phyloP scores from a whole-genome alignment of 75 land plant species.

The Selaginella moellendorffii region DNA sequence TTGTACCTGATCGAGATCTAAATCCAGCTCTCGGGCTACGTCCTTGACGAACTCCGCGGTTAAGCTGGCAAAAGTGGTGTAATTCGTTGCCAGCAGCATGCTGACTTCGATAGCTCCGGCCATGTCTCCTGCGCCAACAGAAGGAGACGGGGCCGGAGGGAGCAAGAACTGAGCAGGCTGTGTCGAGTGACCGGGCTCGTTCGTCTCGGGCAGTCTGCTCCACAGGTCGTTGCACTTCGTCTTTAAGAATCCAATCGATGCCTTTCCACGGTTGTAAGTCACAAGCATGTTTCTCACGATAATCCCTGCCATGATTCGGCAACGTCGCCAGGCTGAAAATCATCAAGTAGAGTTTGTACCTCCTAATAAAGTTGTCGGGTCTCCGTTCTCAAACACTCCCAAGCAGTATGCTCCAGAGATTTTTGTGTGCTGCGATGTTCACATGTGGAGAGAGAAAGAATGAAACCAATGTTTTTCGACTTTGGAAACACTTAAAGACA shows the following conservation, averaged over 20 bases:
- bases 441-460: too few relatives aligned
- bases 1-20: not conserved
- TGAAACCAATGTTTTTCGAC: too few relatives aligned
- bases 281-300: conserved; percentile 90
- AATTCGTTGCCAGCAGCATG: not conserved
- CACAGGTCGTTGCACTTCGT: conserved; percentile 88
- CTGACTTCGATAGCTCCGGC: not conserved
- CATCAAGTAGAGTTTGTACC: conserved; percentile 26
- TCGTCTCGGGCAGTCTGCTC: conserved; percentile 37
- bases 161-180: not conserved
- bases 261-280: conserved; percentile 77
- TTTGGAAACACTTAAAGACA: too few relatives aligned
- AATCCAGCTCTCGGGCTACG: not conserved
- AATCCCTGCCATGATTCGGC: conserved; percentile 40
- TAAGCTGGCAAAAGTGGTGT: not conserved
- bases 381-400: conserved; percentile 81
- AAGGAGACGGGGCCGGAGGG: not conserved
- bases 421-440: conserved; percentile 51
- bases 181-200: not conserved
- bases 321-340: not conserved
- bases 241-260: conserved; percentile 77
- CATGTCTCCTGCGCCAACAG: not conserved
- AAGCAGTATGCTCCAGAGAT: conserved; percentile 86
- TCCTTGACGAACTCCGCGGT: not conserved
- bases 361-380: conserved; percentile 83